Evolutionary conservation across 345 rosid genomes (phyloP), one percentile per base, ranked within the genome.

Genomic region (Pugionium dolabratum): DNA sequence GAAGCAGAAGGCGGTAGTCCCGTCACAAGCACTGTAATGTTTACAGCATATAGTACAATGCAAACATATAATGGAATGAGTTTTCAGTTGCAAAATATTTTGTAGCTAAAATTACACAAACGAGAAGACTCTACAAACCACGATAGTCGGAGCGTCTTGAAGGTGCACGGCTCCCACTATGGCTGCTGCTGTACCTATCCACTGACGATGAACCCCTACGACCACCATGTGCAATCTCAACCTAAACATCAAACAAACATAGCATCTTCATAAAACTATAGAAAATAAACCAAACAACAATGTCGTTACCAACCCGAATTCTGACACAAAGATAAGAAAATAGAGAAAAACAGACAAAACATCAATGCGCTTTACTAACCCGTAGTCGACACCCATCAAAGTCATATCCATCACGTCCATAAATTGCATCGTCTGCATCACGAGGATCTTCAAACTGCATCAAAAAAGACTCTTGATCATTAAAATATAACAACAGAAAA

Each of bases 1-100:
- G 99, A 94, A 50, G 99, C 99, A 76, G 99, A 91, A 3, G 91
- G 75, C 2, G 99, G 99, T 54, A 94, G 74, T 36, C 99, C 99
- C 32, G 93, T 84, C 52, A 94, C 83, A 78, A 86, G 61, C 62
- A 94, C 99, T 94, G 85, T 64, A 18, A 80, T 7, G 2, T 66
- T 11, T 3, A 37, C 50, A 42, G 4, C 1, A 59, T 18, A 18
- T 18, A 18, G 18, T 18, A 18, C 18, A 18, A 18, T 18, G 18
- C 18, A 18, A 18, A 18, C 18, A 34, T 6, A 4, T 7, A 30
- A n/a, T 2, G 10, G 30, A 9, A 52, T 47, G 54, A 69, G 43
- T 68, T 34, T 34, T 55, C 9, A 31, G 59, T 25, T 25, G 4
- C 32, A 1, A 8, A 10, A 2, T 1, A 2, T 2, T 7, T 32